phyloP scores from a whole-genome alignment of 768 basidiomycete genomes.

The Kwoniella mangroviensis region DNA sequence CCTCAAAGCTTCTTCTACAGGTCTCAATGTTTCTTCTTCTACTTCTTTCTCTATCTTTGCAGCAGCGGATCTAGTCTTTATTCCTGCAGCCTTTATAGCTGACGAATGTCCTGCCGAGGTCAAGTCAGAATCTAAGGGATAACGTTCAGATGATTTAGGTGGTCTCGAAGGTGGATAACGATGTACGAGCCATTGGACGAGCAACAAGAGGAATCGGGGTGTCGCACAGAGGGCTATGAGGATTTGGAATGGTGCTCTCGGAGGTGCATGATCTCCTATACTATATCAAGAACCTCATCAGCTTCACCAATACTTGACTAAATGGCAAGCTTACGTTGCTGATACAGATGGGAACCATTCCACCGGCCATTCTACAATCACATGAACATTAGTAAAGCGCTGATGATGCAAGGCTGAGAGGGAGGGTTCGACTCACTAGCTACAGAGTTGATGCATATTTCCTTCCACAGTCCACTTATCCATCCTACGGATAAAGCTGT shows the following conservation, averaged over 20 bases:
- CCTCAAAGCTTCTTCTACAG: constrained; percentile 10
- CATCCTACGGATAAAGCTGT: constrained; percentile 70
- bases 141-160: neutral
- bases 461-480: constrained; percentile 71
- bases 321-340: constrained; percentile 42
- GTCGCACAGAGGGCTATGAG: constrained; percentile 84
- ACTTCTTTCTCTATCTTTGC: constrained; percentile 4
- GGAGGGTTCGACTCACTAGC: constrained; percentile 31
- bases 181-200: constrained; percentile 52
- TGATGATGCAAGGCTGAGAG: neutral
- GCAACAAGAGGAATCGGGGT: constrained; percentile 65
- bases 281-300: constrained; percentile 58
- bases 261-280: constrained; percentile 89
- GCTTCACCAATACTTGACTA: neutral
- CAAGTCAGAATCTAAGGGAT: neutral
- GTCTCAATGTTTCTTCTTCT: constrained; percentile 10
- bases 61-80: neutral
- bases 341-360: constrained; percentile 89
- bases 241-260: constrained; percentile 75
- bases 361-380: constrained; percentile 69
- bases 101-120: neutral
- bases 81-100: neutral
- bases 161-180: constrained; percentile 46
- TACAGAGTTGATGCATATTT: constrained; percentile 82
- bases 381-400: neutral